Conservation (phyloP, 768 basidiomycete species). For the Guyanaporus albipodus region DNA sequence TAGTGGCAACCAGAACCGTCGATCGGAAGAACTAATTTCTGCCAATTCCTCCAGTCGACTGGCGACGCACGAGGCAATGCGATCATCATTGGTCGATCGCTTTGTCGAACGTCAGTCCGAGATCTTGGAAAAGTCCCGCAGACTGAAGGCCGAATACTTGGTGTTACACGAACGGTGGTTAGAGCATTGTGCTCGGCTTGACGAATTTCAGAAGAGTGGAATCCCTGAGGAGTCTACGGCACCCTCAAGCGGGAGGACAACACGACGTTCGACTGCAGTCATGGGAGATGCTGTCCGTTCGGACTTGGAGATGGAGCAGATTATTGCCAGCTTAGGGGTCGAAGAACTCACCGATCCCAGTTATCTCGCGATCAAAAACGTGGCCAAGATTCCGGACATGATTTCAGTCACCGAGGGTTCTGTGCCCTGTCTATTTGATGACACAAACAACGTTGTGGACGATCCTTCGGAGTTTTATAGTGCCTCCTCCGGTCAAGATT, state of each 20-base stretch:
- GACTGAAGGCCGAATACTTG: conserved; percentile 63
- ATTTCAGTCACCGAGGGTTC: conserved; percentile 60
- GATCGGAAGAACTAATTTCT: conserved; percentile 47
- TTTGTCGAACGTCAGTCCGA: conserved; percentile 51
- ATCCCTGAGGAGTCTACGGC: conserved; percentile 36
- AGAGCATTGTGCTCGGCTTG: conserved; percentile 64
- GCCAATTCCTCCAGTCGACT: conserved; percentile 35
- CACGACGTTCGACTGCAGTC: conserved; percentile 65
- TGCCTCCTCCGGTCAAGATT: conserved; percentile 65
- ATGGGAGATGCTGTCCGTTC: conserved; percentile 89
- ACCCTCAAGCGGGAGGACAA: conserved; percentile 52
- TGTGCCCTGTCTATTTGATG: conserved; percentile 68
- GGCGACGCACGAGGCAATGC: conserved; percentile 37
- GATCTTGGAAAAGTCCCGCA: conserved; percentile 50
- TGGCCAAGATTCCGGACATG: conserved; percentile 91
- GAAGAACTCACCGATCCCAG: conserved; percentile 93
- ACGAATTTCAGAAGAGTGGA: conserved; percentile 41
- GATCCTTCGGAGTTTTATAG: conserved; percentile 78
- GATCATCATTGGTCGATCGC: conserved; percentile 49
- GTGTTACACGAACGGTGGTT: conserved; percentile 69
- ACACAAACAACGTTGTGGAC: conserved; percentile 77
- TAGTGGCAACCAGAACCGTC: conserved; percentile 37
- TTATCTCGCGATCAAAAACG: conserved; percentile 78
- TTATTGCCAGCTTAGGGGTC: conserved; percentile 89
- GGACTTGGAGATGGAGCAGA: conserved; percentile 95